These are phyloP conservation scores for Cynara cardunculus DNA, from an alignment of 129 eudicot genomes.

Conservation along the genomic window DNA sequence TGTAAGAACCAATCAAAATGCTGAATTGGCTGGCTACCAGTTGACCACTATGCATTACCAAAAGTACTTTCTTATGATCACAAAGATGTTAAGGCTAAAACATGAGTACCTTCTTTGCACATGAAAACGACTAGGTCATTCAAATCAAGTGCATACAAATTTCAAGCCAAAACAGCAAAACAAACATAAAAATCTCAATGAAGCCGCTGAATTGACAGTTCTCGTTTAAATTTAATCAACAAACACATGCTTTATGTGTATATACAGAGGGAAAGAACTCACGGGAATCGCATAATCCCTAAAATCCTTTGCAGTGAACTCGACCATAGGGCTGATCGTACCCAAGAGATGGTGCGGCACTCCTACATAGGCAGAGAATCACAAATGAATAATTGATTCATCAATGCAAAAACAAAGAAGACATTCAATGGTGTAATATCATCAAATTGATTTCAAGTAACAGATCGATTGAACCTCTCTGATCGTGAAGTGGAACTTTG, in stretches of 20 bases:
- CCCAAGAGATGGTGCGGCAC: slow-evolving; percentile 94
- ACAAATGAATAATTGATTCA: background rate
- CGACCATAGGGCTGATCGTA: slow-evolving; percentile 65
- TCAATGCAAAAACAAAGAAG: background rate
- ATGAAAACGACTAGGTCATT: background rate
- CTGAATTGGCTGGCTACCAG: slow-evolving; percentile 4
- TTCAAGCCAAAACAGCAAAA: background rate
- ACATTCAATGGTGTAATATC: background rate
- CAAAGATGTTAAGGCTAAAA: background rate
- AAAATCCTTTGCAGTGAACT: slow-evolving; percentile 83
- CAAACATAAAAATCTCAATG: background rate
- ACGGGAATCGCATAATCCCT: slow-evolving; percentile 72
- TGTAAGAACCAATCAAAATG: slow-evolving; percentile 3
- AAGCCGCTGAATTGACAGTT: background rate
- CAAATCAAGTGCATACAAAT: background rate
- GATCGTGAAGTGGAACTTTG: slow-evolving; percentile 74
- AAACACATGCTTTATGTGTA: background rate
- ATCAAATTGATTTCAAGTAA: background rate
- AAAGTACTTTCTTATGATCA: slow-evolving; percentile 6
- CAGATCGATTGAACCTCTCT: slow-evolving; percentile 46
- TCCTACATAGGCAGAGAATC: slow-evolving; percentile 37
- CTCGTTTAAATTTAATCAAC: background rate
- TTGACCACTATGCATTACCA: background rate
- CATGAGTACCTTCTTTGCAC: background rate
- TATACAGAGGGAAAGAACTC: slow-evolving; percentile 13